phyloP scores from a whole-genome alignment of 2,329 filamentous ascomycete species.

The Aspergillus sp. region DNA sequence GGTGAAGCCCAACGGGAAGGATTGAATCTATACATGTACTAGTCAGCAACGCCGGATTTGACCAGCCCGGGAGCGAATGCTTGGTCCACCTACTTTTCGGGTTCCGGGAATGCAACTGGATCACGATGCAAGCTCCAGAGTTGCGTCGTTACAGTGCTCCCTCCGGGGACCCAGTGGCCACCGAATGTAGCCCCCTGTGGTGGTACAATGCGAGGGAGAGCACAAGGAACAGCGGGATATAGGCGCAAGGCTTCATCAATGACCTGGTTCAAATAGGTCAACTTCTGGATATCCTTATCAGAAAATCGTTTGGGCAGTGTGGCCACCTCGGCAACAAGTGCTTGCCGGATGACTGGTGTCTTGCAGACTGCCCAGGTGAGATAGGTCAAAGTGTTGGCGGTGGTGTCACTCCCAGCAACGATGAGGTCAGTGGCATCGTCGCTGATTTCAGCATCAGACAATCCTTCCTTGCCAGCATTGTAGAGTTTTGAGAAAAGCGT shows the following conservation, averaged over 20 bases:
- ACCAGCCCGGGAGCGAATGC: background rate
- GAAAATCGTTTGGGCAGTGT: constrained; percentile 17
- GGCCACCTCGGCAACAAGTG: constrained; percentile 21
- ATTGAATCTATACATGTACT: constrained; percentile 25
- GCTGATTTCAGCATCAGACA: constrained; percentile 39
- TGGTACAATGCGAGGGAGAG: constrained; percentile 56
- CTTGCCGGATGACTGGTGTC: constrained; percentile 16
- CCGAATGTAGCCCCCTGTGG: constrained; percentile 43
- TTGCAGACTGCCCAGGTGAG: constrained; percentile 28
- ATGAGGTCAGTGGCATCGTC: constrained; percentile 50
- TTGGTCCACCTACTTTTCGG: constrained; percentile 50
- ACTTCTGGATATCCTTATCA: constrained; percentile 49
- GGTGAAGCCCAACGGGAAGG: constrained; percentile 30
- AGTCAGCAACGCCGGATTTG: constrained; percentile 41
- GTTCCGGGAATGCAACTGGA: constrained; percentile 50
- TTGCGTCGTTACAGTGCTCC: constrained; percentile 54
- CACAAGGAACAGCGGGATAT: constrained; percentile 58
- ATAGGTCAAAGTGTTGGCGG: constrained; percentile 53
- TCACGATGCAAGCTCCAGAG: constrained; percentile 60
- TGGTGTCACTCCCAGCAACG: constrained; percentile 56
- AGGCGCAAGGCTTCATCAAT: constrained; percentile 61
- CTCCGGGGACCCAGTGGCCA: constrained; percentile 51
- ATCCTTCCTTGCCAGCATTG: constrained; percentile 24
- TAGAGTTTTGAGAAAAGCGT: constrained; percentile 33
- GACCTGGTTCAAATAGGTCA: constrained; percentile 59